Base-by-base conservation (phyloP, 2,329 filamentous ascomycete species). In the Xylariales sp. region DNA sequence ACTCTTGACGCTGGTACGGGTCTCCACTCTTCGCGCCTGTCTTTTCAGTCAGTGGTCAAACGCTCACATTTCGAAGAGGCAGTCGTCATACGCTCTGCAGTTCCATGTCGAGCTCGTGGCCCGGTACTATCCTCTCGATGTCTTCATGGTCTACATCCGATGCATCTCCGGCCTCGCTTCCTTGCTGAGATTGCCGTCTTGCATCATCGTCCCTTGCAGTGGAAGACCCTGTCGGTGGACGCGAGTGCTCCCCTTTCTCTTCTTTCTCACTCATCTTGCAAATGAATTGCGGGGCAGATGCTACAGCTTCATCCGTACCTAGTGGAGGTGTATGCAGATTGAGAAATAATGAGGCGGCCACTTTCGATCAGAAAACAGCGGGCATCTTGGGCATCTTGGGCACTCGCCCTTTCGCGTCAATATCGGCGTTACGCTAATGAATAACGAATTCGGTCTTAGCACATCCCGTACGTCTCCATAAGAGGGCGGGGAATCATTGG, bases 101-200 rank as follows among this genome's bases (percentile, higher is more conserved):
- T 21, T 40, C 38, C 38, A 40, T 40, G 29, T 40, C 38, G n/a
- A 40, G 33, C 29, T 40, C 38, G 18, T 40, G 38, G n/a, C 38
- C 38, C 4, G 38, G 38, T 15, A 40, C 21, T 25, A 20, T 21
- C 19, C 33, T 40, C 20, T 40, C 38, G 29, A 40, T 29, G 20
- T 40, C 37, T n/a, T 39, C 38, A 28, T 40, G 38, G 18, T 31
- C 28, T n/a, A 28, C 24, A 15, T 32, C 38, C 5, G 38, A 22
- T 14, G 19, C 19, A 10, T 28, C 38, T 19, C 11, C 8, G 18
- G 25, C 14, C 15, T 11, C 29, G 27, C 18, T 14, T 18, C 16
- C 29, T 14, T 40, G 16, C 12, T 32, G 18, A 4, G 38, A 40
- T 12, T 22, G 27, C 15, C 37, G 24, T 20, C n/a, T 14, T 15